Conservation (phyloP, 2,329 filamentous ascomycete species). For the Seiridium unicorne region DNA sequence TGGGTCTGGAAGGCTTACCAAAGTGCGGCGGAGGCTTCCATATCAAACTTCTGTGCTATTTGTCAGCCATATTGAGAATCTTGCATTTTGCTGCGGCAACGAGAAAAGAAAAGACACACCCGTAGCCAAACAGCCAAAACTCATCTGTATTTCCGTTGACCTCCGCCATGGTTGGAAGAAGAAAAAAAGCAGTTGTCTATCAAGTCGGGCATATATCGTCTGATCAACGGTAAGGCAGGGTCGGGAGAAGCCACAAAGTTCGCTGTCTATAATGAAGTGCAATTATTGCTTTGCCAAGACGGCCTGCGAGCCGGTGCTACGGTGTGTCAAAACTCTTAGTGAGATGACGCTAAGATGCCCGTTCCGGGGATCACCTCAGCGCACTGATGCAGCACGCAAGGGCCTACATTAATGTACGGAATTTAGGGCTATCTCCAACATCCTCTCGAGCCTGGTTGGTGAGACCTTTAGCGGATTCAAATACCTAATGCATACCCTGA, state of each 20-base stretch:
- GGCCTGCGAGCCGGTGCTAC: background rate
- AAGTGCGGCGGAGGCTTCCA: conserved; percentile 98
- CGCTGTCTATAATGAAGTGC: background rate
- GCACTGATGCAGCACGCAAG: background rate
- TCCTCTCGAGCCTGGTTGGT: no score
- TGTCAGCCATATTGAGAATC: background rate
- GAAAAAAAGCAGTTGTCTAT: background rate
- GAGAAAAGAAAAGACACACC: conserved; percentile 53
- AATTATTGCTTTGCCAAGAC: background rate
- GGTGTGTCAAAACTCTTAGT: background rate
- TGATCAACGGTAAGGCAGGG: no score
- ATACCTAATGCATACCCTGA: no score
- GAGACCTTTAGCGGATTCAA: no score
- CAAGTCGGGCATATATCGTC: no score
- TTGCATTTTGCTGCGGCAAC: background rate
- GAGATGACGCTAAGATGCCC: background rate
- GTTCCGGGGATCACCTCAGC: background rate
- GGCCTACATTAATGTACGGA: background rate
- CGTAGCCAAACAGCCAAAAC: conserved; percentile 97
- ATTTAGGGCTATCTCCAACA: no score
- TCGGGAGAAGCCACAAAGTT: no score
- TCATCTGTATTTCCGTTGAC: conserved; percentile 47
- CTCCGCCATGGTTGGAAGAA: conserved; percentile 14
- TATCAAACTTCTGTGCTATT: conserved; percentile 72
- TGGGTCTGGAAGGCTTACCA: conserved; percentile 52